Percentiles rank a stretch among this genome's conserved stretches.
Evolutionary conservation across 805 yeast genomes (phyloP).

Genomic region (Lachancea thermotolerans): DNA sequence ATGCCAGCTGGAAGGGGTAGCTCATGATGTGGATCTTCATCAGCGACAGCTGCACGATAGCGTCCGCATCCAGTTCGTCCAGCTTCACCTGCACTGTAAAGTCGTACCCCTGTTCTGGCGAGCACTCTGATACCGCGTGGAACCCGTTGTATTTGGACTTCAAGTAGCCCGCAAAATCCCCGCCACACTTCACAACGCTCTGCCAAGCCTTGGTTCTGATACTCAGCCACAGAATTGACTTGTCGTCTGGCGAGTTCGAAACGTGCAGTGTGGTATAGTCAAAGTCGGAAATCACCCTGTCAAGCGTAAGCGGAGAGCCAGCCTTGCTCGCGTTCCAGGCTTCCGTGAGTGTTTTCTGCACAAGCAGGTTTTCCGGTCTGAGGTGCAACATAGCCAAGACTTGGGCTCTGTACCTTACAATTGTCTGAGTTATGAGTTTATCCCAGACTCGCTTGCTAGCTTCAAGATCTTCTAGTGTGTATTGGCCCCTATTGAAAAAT

Average conservation of each 20-base stretch:
- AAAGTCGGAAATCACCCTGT: conserved; percentile 87
- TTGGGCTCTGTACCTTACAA: not conserved
- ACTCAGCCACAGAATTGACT: conserved; percentile 34
- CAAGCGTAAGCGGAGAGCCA: conserved; percentile 41
- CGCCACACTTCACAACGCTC: conserved; percentile 18
- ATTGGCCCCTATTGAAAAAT: not conserved
- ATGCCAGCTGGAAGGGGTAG: conserved; percentile 87
- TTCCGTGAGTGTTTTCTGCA: conserved; percentile 74
- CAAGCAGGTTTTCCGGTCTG: conserved; percentile 74
- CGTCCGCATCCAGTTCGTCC: conserved; percentile 42
- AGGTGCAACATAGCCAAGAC: conserved; percentile 62
- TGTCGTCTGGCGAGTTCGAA: conserved; percentile 65
- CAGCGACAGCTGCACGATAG: conserved; percentile 61
- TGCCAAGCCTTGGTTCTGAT: conserved; percentile 31
- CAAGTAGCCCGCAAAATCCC: conserved; percentile 18
- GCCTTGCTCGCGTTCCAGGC: conserved; percentile 27
- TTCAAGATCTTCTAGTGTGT: not conserved
- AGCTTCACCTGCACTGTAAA: conserved; percentile 68
- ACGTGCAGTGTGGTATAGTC: conserved; percentile 93
- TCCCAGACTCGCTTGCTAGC: too few relatives aligned
- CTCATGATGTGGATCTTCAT: conserved; percentile 84
- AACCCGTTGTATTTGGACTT: conserved; percentile 15
- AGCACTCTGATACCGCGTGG: conserved; percentile 19
- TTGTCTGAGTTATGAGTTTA: not conserved
- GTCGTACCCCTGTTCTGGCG: conserved; percentile 69